Evolutionary conservation across 345 rosid genomes (phyloP).

Genomic region (Eucalyptus polybractea): DNA sequence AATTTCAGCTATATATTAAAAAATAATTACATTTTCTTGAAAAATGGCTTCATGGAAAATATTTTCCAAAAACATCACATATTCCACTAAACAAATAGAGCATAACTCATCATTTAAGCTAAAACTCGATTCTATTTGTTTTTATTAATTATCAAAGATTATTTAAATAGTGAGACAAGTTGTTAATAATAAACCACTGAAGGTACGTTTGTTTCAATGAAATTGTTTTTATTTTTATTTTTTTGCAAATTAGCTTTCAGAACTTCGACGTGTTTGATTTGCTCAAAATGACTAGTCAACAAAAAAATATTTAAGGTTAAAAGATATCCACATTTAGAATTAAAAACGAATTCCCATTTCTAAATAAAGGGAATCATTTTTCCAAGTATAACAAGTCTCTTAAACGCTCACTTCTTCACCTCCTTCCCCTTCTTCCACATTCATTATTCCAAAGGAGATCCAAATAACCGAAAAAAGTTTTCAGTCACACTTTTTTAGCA

Average conservation of each 20-base stretch:
- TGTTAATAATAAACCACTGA: neutral
- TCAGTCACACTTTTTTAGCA: neutral
- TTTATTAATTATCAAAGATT: neutral
- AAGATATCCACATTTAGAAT: neutral
- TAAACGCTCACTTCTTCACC: neutral
- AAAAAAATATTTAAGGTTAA: neutral
- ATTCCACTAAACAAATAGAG: too few relatives aligned
- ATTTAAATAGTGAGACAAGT: neutral
- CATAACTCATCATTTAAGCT: neutral
- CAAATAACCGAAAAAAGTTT: neutral
- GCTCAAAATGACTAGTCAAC: neutral
- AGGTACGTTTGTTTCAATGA: neutral
- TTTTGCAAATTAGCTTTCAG: neutral
- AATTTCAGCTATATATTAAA: too few relatives aligned
- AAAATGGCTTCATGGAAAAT: too few relatives aligned
- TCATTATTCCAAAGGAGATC: neutral
- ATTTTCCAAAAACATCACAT: too few relatives aligned
- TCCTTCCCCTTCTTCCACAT: neutral
- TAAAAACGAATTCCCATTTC: neutral
- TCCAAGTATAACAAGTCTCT: neutral
- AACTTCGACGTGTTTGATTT: neutral
- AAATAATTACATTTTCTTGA: too few relatives aligned
- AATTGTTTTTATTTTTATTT: neutral
- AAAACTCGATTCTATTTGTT: neutral
- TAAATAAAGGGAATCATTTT: neutral